phyloP scores from a whole-genome alignment of 768 basidiomycete genomes.

The Tricholoma hemisulphureum region DNA sequence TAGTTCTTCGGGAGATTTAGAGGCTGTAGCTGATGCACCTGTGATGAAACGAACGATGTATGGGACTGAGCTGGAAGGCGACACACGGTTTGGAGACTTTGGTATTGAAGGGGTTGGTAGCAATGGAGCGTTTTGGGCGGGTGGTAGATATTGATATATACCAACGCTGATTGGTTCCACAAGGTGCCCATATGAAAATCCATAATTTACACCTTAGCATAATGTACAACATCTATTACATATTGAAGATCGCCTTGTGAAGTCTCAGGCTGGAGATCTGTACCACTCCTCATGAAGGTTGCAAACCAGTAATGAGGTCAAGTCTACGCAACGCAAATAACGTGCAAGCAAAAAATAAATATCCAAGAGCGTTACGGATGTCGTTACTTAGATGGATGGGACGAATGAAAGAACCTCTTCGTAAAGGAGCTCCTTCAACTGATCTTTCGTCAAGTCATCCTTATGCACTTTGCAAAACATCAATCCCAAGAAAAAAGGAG shows the following conservation, averaged over 20 bases:
- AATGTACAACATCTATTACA: neutral
- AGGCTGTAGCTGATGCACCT: constrained; percentile 29
- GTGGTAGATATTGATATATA: constrained; percentile 40
- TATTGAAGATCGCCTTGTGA: neutral
- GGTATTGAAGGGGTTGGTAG: constrained; percentile 76
- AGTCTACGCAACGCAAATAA: too few relatives aligned
- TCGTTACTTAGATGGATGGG: constrained; percentile 50
- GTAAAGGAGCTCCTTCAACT: constrained; percentile 81
- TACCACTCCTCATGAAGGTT: constrained; percentile 12
- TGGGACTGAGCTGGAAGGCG: constrained; percentile 77
- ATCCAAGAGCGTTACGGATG: constrained; percentile 2
- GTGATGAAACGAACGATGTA: constrained; percentile 74
- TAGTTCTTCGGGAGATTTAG: constrained; percentile 17
- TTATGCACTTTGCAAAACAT: constrained; percentile 49
- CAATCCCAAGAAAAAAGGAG: constrained; percentile 1
- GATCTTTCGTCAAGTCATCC: constrained; percentile 72
- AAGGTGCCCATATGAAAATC: neutral
- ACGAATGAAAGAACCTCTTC: constrained; percentile 80
- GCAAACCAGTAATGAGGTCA: constrained; percentile 8
- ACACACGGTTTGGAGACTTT: constrained; percentile 85
- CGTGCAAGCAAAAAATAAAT: constrained; percentile 12
- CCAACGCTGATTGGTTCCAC: neutral
- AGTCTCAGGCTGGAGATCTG: too few relatives aligned
- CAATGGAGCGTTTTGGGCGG: constrained; percentile 57
- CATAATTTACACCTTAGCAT: neutral